Conservation (phyloP, 2,329 filamentous ascomycete genomes). For the Apiospora pterosperma region DNA sequence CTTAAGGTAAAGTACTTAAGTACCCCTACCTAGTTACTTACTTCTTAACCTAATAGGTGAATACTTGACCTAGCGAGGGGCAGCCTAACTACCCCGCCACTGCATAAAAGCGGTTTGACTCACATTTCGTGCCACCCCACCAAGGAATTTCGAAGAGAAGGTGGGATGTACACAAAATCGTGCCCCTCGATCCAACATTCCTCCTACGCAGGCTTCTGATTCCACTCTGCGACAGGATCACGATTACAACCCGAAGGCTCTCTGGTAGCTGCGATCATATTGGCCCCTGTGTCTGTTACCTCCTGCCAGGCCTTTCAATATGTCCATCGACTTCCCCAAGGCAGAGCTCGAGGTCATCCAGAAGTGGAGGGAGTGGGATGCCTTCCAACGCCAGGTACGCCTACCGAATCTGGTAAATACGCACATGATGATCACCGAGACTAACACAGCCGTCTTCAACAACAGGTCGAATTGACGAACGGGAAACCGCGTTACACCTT, state of each 20-base stretch:
- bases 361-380: constrained; percentile 87
- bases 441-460: neutral
- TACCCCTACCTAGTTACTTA: too few relatives aligned
- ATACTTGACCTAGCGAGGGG: neutral
- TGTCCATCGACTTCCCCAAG: constrained; percentile 90
- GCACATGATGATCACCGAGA: constrained; percentile 1
- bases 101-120: neutral
- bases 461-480: constrained; percentile 70
- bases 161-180: neutral
- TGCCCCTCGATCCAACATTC: neutral
- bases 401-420: constrained; percentile 10
- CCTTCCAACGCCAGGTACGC: constrained; percentile 77
- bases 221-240: neutral
- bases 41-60: too few relatives aligned
- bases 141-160: neutral
- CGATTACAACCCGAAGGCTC: neutral
- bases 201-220: neutral
- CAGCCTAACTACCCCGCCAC: neutral
- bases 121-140: neutral
- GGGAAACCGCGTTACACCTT: constrained; percentile 86
- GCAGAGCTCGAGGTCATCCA: constrained; percentile 84
- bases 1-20: too few relatives aligned
- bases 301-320: constrained; percentile 26
- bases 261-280: neutral
- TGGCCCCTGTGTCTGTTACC: neutral